A percentile compares a stretch with the other conserved stretches of the same genome.
Evolutionary conservation across 176 grass and related monocot genomes (phyloP).

Genomic region (Aegilops sharonensis): DNA sequence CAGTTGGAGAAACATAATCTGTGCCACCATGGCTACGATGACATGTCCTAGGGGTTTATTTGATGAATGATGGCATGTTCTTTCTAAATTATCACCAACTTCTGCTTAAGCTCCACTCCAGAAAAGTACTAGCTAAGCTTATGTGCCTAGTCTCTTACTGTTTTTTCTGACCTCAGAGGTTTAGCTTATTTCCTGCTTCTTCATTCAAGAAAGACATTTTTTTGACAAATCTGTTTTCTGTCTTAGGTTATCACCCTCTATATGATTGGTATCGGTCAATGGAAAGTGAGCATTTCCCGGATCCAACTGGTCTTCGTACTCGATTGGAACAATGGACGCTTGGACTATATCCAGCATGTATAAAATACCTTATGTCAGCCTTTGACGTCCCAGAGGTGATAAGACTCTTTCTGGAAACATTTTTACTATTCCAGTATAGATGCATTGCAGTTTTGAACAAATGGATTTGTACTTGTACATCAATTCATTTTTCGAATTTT

Average conservation of each 20-base stretch:
- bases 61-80: neutral
- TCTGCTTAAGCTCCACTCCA: neutral
- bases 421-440: neutral
- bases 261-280: slow-evolving; percentile 76
- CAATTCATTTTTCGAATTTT: neutral
- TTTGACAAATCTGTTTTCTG: slow-evolving; percentile 2
- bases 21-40: neutral
- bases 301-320: slow-evolving; percentile 77
- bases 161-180: neutral
- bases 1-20: neutral
- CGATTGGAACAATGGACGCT: slow-evolving; percentile 95
- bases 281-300: slow-evolving; percentile 97
- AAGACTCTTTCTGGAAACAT: neutral
- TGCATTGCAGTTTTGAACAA: neutral
- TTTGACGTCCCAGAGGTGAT: slow-evolving; percentile 72
- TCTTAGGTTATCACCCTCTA: slow-evolving; percentile 59
- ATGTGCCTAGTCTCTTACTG: neutral
- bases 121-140: neutral
- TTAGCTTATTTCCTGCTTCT: neutral
- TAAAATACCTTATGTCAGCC: slow-evolving; percentile 99
- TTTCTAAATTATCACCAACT: neutral
- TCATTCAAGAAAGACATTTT: neutral
- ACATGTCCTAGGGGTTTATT: neutral
- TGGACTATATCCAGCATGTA: slow-evolving; percentile 92
- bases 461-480: neutral